Evolutionary conservation across 495 filamentous ascomycete species (phyloP).

Genomic region (Lophium mytilinum): DNA sequence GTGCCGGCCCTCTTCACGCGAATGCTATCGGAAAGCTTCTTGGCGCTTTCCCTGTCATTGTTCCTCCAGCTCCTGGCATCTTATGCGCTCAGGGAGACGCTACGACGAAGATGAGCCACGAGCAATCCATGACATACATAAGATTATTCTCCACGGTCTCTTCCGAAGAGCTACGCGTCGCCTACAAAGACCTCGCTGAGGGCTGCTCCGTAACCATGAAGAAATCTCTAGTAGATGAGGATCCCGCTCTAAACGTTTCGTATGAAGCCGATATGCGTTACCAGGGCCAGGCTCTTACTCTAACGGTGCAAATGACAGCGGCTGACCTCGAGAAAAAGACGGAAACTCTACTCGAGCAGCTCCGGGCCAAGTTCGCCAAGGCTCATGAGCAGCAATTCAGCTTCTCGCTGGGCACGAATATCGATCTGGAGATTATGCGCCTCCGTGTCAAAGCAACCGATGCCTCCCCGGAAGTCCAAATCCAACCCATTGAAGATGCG

Average conservation of each 20-base stretch:
- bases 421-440: slow-evolving; percentile 40
- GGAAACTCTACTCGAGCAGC: slow-evolving; percentile 15
- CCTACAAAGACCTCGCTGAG: slow-evolving; percentile 25
- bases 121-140: slow-evolving; percentile 40
- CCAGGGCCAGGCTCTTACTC: slow-evolving; percentile 41
- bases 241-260: slow-evolving; percentile 25
- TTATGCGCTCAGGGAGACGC: slow-evolving; percentile 45
- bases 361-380: slow-evolving; percentile 35
- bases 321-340: slow-evolving; percentile 29
- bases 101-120: slow-evolving; percentile 41
- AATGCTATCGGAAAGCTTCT: slow-evolving; percentile 43
- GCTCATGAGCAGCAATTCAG: slow-evolving; percentile 43
- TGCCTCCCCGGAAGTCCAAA: slow-evolving; percentile 33
- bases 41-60: slow-evolving; percentile 44
- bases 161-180: slow-evolving; percentile 20
- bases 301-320: slow-evolving; percentile 35
- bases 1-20: slow-evolving; percentile 44
- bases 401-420: slow-evolving; percentile 35
- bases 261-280: slow-evolving; percentile 44
- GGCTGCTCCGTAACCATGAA: slow-evolving; percentile 23
- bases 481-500: slow-evolving; percentile 33
- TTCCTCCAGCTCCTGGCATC: slow-evolving; percentile 44
- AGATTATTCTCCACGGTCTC: slow-evolving; percentile 31
- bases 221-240: slow-evolving; percentile 17
- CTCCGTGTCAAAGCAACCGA: slow-evolving; percentile 40